Conservation (phyloP, 768 basidiomycete genomes). For the Trametes coccinea region DNA sequence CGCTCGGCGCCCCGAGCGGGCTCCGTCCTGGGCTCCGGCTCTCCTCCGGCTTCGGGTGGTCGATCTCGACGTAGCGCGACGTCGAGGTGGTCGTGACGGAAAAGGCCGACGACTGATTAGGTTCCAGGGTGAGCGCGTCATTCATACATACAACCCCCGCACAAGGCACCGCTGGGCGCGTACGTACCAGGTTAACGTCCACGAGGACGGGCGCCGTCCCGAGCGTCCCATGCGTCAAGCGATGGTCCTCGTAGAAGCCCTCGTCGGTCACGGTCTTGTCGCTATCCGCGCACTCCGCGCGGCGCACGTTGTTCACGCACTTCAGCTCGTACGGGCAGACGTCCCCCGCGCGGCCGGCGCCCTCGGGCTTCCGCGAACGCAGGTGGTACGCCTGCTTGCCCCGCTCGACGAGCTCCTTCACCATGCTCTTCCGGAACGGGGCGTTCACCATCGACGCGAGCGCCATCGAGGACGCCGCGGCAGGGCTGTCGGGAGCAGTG, state of each 20-base stretch:
- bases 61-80: constrained; percentile 36
- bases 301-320: background rate
- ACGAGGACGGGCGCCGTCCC: constrained; percentile 28
- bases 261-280: constrained; percentile 25
- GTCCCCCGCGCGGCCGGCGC: background rate
- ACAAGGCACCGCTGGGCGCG: background rate
- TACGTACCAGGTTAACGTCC: constrained; percentile 30
- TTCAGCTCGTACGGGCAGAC: constrained; percentile 9
- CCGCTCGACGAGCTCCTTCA: constrained; percentile 16
- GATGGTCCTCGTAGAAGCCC: constrained; percentile 30
- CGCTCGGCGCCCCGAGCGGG: background rate
- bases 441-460: constrained; percentile 17
- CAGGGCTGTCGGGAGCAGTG: constrained; percentile 20
- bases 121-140: background rate
- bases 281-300: constrained; percentile 5
- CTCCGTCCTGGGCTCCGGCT: background rate
- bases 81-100: constrained; percentile 40
- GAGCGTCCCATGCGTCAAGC: constrained; percentile 21
- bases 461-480: constrained; percentile 24
- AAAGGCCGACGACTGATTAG: constrained; percentile 34
- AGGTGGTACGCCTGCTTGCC: constrained; percentile 6
- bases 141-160: background rate
- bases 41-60: constrained; percentile 12
- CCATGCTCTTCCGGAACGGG: constrained; percentile 13
- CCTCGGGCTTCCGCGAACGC: constrained; percentile 3